phyloP scores from a whole-genome alignment of 805 yeast species.

The Lachancea kluyveri region DNA sequence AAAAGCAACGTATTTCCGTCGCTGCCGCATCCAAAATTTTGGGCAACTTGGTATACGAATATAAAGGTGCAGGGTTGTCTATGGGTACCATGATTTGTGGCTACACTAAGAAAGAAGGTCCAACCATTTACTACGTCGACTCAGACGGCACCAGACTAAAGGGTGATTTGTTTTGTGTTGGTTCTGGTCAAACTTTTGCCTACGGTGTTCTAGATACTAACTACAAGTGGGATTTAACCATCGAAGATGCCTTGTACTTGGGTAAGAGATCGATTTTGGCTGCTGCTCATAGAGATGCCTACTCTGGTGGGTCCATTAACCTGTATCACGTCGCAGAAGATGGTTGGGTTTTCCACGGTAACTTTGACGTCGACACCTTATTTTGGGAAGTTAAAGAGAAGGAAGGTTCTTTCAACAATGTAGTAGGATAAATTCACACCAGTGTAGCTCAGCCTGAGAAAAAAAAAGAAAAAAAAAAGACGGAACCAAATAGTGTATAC shows the following conservation, averaged over 20 bases:
- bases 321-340: constrained; percentile 86
- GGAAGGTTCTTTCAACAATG: constrained; percentile 83
- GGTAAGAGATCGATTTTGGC: constrained; percentile 96
- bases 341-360: constrained; percentile 97
- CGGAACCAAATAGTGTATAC: no score
- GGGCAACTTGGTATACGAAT: constrained; percentile 81
- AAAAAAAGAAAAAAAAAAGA: no score
- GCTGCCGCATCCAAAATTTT: constrained; percentile 95
- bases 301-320: constrained; percentile 93
- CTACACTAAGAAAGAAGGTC: constrained; percentile 90
- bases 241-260: constrained; percentile 87
- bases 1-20: constrained; percentile 90
- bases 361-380: constrained; percentile 82
- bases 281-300: constrained; percentile 98
- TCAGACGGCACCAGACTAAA: constrained; percentile 93
- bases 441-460: no score
- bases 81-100: constrained; percentile 99
- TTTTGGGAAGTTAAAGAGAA: constrained; percentile 88
- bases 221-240: constrained; percentile 84
- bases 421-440: constrained; percentile 7
- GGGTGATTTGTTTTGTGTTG: constrained; percentile 95
- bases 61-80: constrained; percentile 96
- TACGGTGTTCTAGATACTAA: constrained; percentile 95
- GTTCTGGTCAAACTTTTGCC: constrained; percentile 98
- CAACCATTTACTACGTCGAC: constrained; percentile 92